Percentiles rank a stretch among this genome's conserved stretches.
phyloP scores from a whole-genome alignment of 257 asterid genomes.

The Solanum boliviense region DNA sequence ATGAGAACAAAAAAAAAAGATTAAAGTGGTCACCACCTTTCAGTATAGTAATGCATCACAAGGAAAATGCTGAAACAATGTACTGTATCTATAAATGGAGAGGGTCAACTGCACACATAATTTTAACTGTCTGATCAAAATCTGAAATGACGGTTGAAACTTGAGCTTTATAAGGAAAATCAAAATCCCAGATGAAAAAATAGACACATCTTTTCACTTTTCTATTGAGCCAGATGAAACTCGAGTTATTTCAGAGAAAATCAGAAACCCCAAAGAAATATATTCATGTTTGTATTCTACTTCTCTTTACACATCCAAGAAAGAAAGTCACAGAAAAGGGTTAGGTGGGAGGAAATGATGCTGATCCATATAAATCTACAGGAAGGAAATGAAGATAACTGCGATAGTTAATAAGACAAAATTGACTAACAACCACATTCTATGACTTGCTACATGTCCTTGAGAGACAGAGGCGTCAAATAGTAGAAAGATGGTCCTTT shows the following conservation, averaged over 20 bases:
- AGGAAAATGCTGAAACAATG: neutral
- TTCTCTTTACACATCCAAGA: neutral
- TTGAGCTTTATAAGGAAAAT: neutral
- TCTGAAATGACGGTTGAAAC: neutral
- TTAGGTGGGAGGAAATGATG: neutral
- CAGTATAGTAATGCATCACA: neutral
- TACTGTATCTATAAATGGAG: neutral
- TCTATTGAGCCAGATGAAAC: neutral
- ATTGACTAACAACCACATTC: neutral
- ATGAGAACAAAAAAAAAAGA: neutral
- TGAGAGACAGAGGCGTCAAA: neutral
- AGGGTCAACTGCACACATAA: neutral
- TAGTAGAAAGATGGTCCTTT: neutral
- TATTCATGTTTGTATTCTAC: neutral
- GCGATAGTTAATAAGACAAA: neutral
- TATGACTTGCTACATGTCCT: neutral
- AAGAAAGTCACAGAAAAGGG: neutral
- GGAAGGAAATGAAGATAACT: neutral
- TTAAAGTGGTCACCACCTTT: neutral
- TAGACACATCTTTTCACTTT: neutral
- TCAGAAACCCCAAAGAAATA: neutral
- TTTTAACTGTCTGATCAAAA: neutral
- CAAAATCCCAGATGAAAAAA: neutral
- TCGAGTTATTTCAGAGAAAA: neutral
- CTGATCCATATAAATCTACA: neutral